Evolutionary conservation across 257 asterid genomes (phyloP), one percentile per base, ranked within the genome.

Genomic region (Haberlea rhodopensis): DNA sequence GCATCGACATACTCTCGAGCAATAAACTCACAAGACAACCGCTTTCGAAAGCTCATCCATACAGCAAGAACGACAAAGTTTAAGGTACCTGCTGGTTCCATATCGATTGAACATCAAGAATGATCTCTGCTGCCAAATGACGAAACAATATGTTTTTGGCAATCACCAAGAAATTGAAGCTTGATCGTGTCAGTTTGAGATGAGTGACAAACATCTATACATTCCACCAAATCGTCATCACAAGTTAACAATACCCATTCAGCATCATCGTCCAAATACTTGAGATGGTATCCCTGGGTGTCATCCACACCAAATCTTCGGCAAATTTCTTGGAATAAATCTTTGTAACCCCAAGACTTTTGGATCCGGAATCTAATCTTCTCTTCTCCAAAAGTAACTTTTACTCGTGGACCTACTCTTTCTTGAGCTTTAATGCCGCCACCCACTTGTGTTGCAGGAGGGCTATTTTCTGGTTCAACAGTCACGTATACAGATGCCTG

Each of bases 241-340:
- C 98, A 92, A 6, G 96, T 89, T 34, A 89, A 49, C 11, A 92
- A 63, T 13, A 92, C 95, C 97, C 98, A 91, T 61, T 92, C 98
- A 8, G 83, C 75, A 56, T 92, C 98, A 15, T 92, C 98, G 16
- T 92, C 98, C 76, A 89, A 77, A 77, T 92, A 92, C 29, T 87
- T 92, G 72, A 92, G 84, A 68, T 75, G 86, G 67, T 78, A 79
- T 22, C 82, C 75, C 1, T 74, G 60, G 9, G 72, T 53, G 55
- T 75, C 78, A 49, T 72, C 82, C 53, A 87, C 73, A 21, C 95
- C 92, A 25, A 92, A 92, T 13, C 96, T 75, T 66, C 83, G 68
- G 0, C 79, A 71, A 5, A 84, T 80, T 57, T 89, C 97, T 37
- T 63, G 79, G 70, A 84, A 20, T 48, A 92, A 62, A 57, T 92